These are phyloP conservation scores for Paecilomyces sp. DNA, from an alignment of 2,329 filamentous ascomycete species.

Conservation along the genomic window DNA sequence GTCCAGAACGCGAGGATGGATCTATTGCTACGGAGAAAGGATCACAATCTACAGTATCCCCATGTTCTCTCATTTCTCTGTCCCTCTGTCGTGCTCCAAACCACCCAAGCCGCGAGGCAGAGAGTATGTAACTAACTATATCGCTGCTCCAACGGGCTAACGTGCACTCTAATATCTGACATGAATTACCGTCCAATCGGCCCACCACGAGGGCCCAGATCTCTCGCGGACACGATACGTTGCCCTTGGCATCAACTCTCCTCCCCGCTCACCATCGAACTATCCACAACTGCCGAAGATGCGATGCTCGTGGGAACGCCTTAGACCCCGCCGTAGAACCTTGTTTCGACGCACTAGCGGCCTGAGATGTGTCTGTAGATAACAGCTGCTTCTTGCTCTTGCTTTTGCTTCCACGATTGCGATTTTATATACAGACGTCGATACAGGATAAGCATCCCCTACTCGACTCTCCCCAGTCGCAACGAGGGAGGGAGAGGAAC, in stretches of 20 bases:
- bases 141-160: not conserved
- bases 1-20: not conserved
- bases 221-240: not conserved
- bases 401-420: not conserved
- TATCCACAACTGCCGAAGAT: not conserved
- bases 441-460: not conserved
- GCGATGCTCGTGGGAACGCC: not conserved
- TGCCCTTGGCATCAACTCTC: not conserved
- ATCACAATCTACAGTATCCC: not conserved
- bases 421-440: not conserved
- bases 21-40: not conserved
- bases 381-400: not conserved
- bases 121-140: not conserved
- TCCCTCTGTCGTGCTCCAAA: not conserved
- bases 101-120: too few species aligned
- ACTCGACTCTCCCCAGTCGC: not conserved
- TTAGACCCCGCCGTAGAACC: not conserved
- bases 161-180: not conserved
- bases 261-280: not conserved
- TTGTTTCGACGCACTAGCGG: not conserved
- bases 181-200: constrained; percentile 3
- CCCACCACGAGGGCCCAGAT: constrained; percentile 1
- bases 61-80: not conserved
- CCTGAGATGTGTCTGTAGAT: not conserved
- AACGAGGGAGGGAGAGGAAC: not conserved